Evolutionary conservation across 805 yeast species (phyloP), one percentile per base, ranked within the genome.

Genomic region (Candida xiaguanensis): DNA sequence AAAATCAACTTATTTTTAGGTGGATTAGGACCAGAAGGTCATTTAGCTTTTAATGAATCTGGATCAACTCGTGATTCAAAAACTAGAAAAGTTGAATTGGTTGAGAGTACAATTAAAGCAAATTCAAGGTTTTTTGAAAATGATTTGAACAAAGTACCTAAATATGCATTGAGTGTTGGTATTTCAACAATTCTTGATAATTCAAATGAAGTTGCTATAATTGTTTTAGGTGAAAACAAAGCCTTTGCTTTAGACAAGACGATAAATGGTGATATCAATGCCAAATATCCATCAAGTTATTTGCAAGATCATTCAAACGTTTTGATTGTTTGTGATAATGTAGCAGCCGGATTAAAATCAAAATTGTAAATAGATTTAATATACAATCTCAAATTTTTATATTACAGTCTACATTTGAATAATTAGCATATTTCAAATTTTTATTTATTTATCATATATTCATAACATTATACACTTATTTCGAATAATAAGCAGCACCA

Each of bases 11-110:
- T 77, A 38, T 77, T 77, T 47, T 50, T 77, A 49, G 82, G 82
- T 5, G 83, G 82, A 1, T 60, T 77, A 49, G 82, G 83, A 1
- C 76, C 79, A 12, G 78, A 77, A 49, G 82, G 82, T 22, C 82
- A 77, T 52, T 61, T 77, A 48, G 82, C 82, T 2, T 77, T 77
- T 50, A 77, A 77, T 56, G 82, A 77, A 56, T 63, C 70, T 13
- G 82, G 82, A 8, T 72, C 78, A 5, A 19, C 65, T 2, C 65
- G 76, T 41, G 53, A 56, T 42, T 65, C 75, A 8, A 53, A 41
- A 20, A 77, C 82, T 2, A 59, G 82, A 43, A 55, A 58, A 42
- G 75, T 77, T 28, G 48, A 52, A 2, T 62, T 77, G 39, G 82
- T 68, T 11, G 61, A 65, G 31, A 63, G 73, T 28, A 77, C 82